A percentile compares a stretch with the other conserved stretches of the same genome.
Evolutionary conservation across 352 stramenopile species (phyloP).

Genomic region (Pseudoperonospora humuli): DNA sequence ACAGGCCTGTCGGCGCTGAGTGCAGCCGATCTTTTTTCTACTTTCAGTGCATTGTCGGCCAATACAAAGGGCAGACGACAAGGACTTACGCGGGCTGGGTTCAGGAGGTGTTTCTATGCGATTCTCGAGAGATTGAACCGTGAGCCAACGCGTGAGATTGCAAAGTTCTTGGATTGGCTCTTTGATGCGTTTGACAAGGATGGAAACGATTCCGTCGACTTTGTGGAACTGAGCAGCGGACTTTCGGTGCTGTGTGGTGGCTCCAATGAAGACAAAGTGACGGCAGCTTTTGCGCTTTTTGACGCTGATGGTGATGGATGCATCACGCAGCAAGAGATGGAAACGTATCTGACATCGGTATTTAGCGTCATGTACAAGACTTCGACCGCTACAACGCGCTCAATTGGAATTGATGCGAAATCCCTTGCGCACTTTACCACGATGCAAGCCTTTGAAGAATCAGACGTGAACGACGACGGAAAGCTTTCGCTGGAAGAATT

Average conservation of each 20-base stretch:
- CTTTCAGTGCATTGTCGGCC: slow-evolving; percentile 36
- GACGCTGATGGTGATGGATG: slow-evolving; percentile 77
- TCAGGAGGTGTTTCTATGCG: slow-evolving; percentile 58
- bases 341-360: slow-evolving; percentile 64
- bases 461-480: slow-evolving; percentile 76
- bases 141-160: slow-evolving; percentile 38
- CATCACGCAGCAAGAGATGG: slow-evolving; percentile 79
- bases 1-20: slow-evolving; percentile 46
- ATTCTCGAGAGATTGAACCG: slow-evolving; percentile 58
- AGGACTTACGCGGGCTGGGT: slow-evolving; percentile 48
- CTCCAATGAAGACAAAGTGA: slow-evolving; percentile 67
- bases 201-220: slow-evolving; percentile 59
- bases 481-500: slow-evolving; percentile 79
- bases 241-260: slow-evolving; percentile 72
- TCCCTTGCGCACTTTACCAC: slow-evolving; percentile 65
- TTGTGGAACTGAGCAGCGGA: slow-evolving; percentile 66
- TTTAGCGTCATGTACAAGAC: slow-evolving; percentile 65
- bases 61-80: slow-evolving; percentile 7
- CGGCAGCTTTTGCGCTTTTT: slow-evolving; percentile 77
- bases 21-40: slow-evolving; percentile 49
- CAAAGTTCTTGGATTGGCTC: slow-evolving; percentile 54
- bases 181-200: slow-evolving; percentile 78
- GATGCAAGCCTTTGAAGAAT: slow-evolving; percentile 77
- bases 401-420: slow-evolving; percentile 43
- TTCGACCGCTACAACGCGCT: slow-evolving; percentile 22